These are phyloP conservation scores for Citrus unshiu DNA, from an alignment of 345 rosid genomes.

Conservation along the genomic window DNA sequence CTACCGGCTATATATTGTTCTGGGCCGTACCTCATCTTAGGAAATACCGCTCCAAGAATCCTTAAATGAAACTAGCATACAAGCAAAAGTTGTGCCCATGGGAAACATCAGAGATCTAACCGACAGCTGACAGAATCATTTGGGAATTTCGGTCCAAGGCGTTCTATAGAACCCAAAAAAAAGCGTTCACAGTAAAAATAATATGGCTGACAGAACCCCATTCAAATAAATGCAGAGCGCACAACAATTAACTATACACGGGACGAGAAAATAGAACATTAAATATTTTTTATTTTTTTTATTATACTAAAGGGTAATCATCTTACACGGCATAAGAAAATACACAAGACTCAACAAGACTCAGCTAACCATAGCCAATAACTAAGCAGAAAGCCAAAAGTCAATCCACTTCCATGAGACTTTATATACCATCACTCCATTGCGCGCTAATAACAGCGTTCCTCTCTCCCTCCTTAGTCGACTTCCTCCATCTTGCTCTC, in stretches of 20 bases:
- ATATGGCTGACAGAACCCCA: not conserved
- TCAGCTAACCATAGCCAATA: not conserved
- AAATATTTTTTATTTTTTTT: too few species aligned
- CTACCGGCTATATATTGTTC: not conserved
- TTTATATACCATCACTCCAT: too few species aligned
- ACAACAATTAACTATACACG: too few species aligned
- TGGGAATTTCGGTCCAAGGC: not conserved
- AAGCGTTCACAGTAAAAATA: too few species aligned
- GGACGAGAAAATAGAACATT: not conserved
- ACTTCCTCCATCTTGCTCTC: slow-evolving; percentile 66
- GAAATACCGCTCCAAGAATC: not conserved
- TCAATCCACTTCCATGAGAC: not conserved
- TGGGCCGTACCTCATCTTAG: not conserved
- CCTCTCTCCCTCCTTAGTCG: slow-evolving; percentile 17
- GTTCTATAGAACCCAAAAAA: too few species aligned
- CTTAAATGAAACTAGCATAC: too few species aligned
- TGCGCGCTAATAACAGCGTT: too few species aligned
- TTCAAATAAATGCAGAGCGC: too few species aligned
- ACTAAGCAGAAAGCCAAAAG: not conserved
- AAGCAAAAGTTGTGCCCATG: not conserved
- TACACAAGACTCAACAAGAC: not conserved
- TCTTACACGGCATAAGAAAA: too few species aligned
- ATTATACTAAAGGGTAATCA: too few species aligned
- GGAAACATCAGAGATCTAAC: not conserved
- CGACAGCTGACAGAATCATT: not conserved